Conservation (phyloP, 768 basidiomycete genomes). For the Chlorophyllum brunneum region DNA sequence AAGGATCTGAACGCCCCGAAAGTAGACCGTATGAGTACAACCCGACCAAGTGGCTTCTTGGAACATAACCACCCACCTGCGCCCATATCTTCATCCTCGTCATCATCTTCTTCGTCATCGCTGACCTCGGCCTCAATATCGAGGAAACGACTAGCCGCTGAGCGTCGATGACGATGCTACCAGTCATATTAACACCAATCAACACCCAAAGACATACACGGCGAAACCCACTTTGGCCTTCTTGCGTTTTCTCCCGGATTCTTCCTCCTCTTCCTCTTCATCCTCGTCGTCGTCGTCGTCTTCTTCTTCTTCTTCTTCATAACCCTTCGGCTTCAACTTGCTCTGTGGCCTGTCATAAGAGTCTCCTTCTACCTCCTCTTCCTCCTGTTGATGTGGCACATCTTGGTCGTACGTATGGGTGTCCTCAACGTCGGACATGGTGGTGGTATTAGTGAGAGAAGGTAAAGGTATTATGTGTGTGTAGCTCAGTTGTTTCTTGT, state of each 20-base stretch:
- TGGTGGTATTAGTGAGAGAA: constrained; percentile 18
- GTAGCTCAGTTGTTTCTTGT: not conserved
- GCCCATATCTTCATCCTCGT: constrained; percentile 72
- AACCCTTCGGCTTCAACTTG: constrained; percentile 26
- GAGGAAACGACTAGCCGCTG: constrained; percentile 75
- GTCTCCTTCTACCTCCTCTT: constrained; percentile 33
- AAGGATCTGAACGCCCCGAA: constrained; percentile 45
- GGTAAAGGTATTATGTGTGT: not conserved
- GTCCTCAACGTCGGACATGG: constrained; percentile 46
- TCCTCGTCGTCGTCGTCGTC: constrained; percentile 52
- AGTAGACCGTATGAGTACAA: constrained; percentile 2
- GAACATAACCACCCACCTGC: constrained; percentile 33
- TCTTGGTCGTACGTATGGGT: constrained; percentile 37
- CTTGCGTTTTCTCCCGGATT: constrained; percentile 44
- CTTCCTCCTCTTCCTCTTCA: constrained; percentile 56
- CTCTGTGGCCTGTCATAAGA: constrained; percentile 34
- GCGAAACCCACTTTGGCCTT: constrained; percentile 53
- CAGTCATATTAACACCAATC: constrained; percentile 8
- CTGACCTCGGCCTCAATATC: constrained; percentile 97
- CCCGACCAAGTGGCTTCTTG: constrained; percentile 3
- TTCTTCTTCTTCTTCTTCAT: constrained; percentile 34
- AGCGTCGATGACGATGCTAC: constrained; percentile 65
- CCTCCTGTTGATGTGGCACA: constrained; percentile 40
- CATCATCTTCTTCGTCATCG: constrained; percentile 94
- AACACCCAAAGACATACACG: not conserved